Evolutionary conservation across 176 grass and related monocot genomes (phyloP), one percentile per base, ranked within the genome.

Genomic region (Lolium rigidum): DNA sequence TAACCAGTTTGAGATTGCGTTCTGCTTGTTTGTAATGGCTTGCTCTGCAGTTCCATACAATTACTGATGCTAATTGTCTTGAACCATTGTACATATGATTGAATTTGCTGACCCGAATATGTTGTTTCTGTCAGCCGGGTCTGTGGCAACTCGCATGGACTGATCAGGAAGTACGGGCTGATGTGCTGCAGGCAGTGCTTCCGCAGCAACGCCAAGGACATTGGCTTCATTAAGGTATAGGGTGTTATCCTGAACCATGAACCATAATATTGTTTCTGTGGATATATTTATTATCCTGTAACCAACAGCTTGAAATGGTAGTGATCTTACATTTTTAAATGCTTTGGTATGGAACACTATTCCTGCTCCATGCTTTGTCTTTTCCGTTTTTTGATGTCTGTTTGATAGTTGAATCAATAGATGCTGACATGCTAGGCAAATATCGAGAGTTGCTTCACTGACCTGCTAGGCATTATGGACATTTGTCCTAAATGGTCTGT

Each of bases 171-270:
- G 74, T 98, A 98, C 3, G 95, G 95, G 1, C 86, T 95, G 37
- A 98, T 94, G 95, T 94, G 91, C 79, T 98, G 95, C 89, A 83
- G 91, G 17, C 95, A 98, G 89, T 98, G 95, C 57, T 98, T 98
- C 87, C 91, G 87, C 77, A 98, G 95, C 89, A 95, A 95, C 2
- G 93, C 95, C 76, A 98, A 98, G 88, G 87, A 92, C 76, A 98
- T 95, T 39, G 95, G 93, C 74, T 98, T 98, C 74, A 94, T 98
- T 85, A 98, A 95, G 95, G 95, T 98, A 89, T 69, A 9, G 3
- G 0, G 31, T 0, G 3, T 50, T 77, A 9, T 74, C 44, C 3
- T 73, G 11, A 3, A 70, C 9, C 20, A 46, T n/a, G 2, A 74
- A 49, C 47, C 2, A 22, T 70, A 10, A 1, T 21, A 24, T 18